These are phyloP conservation scores for Metarhizium album DNA, from an alignment of 2,329 filamentous ascomycete species.

Conservation along the genomic window DNA sequence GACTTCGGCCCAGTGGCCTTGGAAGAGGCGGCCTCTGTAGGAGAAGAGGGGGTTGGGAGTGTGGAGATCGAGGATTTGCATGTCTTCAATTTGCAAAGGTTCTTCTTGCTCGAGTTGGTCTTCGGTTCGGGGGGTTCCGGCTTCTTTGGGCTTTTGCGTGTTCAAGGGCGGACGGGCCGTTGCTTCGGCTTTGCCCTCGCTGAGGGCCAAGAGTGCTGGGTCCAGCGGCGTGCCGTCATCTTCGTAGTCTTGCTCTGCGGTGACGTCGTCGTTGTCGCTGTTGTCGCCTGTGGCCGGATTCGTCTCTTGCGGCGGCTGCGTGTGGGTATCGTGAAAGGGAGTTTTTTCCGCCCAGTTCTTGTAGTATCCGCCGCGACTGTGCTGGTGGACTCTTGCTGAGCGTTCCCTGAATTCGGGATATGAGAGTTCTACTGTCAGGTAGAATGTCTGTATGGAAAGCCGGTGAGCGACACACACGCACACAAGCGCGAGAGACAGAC, in stretches of 20 bases:
- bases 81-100: conserved; percentile 23
- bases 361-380: conserved; percentile 35
- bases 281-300: conserved; percentile 7
- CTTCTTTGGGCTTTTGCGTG: conserved; percentile 5
- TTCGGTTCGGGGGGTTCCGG: neutral
- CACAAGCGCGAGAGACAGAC: neutral
- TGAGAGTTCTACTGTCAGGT: conserved; percentile 52
- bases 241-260: conserved; percentile 1
- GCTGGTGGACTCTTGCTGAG: conserved; percentile 26
- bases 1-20: conserved; percentile 70
- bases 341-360: conserved; percentile 28
- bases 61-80: conserved; percentile 80
- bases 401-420: conserved; percentile 44
- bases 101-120: too few species aligned
- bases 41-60: conserved; percentile 65
- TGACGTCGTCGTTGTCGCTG: conserved; percentile 3
- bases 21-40: conserved; percentile 68
- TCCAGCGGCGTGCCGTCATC: conserved; percentile 6
- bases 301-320: neutral
- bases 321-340: neutral
- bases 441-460: conserved; percentile 40
- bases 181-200: conserved; percentile 9
- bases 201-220: conserved; percentile 3
- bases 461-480: neutral
- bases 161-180: neutral